Base-by-base conservation (phyloP, 495 filamentous ascomycete genomes). In the Elaphomyces granulatus region DNA sequence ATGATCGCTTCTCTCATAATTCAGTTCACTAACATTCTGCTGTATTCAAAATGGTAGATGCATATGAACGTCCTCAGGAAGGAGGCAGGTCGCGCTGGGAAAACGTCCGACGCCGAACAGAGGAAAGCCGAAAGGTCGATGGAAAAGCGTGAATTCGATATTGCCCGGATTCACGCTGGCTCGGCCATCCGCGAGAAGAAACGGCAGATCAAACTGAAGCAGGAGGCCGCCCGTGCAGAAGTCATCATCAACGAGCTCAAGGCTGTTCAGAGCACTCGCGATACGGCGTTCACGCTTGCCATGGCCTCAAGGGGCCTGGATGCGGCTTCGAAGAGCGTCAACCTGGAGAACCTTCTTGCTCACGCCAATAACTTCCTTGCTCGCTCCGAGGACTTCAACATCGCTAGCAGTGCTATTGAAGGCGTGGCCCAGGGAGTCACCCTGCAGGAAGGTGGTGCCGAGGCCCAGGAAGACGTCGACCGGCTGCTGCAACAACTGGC, bases 241-340 rank as follows among this genome's bases (percentile, higher is more conserved):
- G 64, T 68, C 0, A 68, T 68, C 10, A 68, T 68, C 53, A 68
- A 68, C 43, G 64, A 68, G 39, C 53, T 68, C 8, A 68, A 68
- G 44, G 63, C 64, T 12, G 64, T 62, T 0, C 64, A 68, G 32
- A 60, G 55, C 42, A 68, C 64, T 6, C 62, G 64, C 10, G 64
- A 68, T 40, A 68, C 64, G 4, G 65, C 64, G 1, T 52, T 62
- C 1, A 68, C 64, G 0, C 53, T 68, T 1, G 62, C 61, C 10
- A 28, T 68, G 16, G 64, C 64, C 0, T 62, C 58, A 9, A 55
- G 64, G 1, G 64, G 64, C 0, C 47, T 68, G 20, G 62, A 68
- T 34, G 64, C 62, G 1, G 64, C 64, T 9, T 61, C 56, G 1
- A 61, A 60, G 42, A 60, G 54, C 36, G 64, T 68, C 23, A 68